Conservation (phyloP, 1,284 basidiomycete genomes). For the Gymnopus androsaceus region DNA sequence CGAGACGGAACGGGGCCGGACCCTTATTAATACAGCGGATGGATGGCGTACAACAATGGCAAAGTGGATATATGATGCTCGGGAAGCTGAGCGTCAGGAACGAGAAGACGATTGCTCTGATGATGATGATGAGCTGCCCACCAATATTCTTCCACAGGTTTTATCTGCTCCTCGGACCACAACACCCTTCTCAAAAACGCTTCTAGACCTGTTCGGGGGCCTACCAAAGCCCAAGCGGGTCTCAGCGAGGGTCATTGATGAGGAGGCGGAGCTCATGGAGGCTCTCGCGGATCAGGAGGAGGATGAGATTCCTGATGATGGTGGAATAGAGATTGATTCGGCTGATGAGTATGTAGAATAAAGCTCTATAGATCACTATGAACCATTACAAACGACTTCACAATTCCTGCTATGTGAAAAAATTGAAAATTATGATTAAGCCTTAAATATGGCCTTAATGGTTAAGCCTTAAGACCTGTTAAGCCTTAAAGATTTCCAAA, state of each 20-base stretch:
- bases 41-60: constrained; percentile 10
- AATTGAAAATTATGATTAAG: too few relatives aligned
- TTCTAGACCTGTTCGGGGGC: background rate
- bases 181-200: background rate
- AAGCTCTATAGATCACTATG: too few relatives aligned
- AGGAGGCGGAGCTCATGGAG: constrained; percentile 11
- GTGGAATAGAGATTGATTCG: constrained; percentile 18
- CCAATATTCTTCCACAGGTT: background rate
- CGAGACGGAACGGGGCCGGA: constrained; percentile 5
- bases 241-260: background rate
- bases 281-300: constrained; percentile 13
- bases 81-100: constrained; percentile 6
- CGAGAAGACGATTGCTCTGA: background rate
- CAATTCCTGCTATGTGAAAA: too few relatives aligned
- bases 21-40: background rate
- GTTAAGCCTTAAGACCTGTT: too few relatives aligned
- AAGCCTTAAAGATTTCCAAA: too few relatives aligned
- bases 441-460: too few relatives aligned
- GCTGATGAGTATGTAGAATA: constrained; percentile 18
- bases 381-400: background rate
- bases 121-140: background rate
- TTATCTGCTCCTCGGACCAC: background rate
- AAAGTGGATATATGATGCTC: constrained; percentile 5
- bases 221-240: background rate
- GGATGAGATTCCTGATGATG: constrained; percentile 12